phyloP scores from a whole-genome alignment of 768 basidiomycete genomes.

The Rubroboletus pulcherrimus region DNA sequence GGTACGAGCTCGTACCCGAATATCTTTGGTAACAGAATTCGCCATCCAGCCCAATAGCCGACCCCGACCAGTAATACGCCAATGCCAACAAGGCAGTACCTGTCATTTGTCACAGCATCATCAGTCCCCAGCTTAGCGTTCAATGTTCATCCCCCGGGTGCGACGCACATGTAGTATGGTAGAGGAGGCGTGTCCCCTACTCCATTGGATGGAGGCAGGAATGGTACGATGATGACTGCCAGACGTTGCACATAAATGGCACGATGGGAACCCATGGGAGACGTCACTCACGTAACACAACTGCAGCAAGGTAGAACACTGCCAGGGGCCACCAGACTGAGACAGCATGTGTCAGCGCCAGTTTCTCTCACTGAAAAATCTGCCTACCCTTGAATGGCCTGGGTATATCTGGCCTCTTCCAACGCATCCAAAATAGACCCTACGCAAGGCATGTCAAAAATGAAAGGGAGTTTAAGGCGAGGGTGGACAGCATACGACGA shows the following conservation, averaged over 20 bases:
- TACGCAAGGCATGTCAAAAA: conserved; percentile 17
- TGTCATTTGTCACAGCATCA: conserved; percentile 8
- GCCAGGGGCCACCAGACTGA: conserved; percentile 54
- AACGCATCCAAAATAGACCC: conserved; percentile 57
- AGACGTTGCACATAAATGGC: background rate
- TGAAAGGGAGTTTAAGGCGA: conserved; percentile 26
- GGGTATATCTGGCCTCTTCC: conserved; percentile 42
- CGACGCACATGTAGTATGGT: conserved; percentile 49
- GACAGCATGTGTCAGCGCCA: background rate
- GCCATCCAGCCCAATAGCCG: conserved; percentile 53
- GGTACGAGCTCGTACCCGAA: conserved; percentile 48
- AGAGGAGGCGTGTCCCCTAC: conserved; percentile 59
- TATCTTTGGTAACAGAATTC: conserved; percentile 44
- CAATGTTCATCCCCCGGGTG: background rate
- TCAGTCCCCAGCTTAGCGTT: conserved; percentile 15
- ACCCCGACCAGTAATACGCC: conserved; percentile 43
- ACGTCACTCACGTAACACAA: conserved; percentile 44
- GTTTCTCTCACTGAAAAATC: background rate
- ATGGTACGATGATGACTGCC: conserved; percentile 54
- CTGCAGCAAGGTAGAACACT: conserved; percentile 50
- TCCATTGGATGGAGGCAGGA: conserved; percentile 49
- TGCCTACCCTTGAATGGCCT: conserved; percentile 52
- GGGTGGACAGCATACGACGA: conserved; percentile 37
- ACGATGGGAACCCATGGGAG: conserved; percentile 21
- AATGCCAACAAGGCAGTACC: conserved; percentile 53